Base-by-base conservation (phyloP, 129 eudicot species). In the Silybum marianum region DNA sequence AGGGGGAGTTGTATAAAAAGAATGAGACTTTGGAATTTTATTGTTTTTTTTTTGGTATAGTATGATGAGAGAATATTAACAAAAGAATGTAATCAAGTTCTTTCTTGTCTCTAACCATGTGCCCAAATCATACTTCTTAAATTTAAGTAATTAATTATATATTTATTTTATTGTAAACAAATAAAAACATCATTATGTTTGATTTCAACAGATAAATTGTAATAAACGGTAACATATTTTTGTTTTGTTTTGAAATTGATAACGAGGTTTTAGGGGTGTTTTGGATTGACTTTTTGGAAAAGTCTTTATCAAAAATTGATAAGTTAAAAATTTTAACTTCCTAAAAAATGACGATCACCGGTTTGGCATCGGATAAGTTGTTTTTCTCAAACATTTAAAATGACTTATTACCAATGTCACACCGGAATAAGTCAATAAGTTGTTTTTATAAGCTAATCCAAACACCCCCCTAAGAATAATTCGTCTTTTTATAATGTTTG, bases 21-120 rank as follows among this genome's bases (percentile, higher is more conserved):
- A 75, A 81, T 74, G 82, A 42, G 82, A 65, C 54, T 38, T 75
- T 63, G 72, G 32, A 23, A 54, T 48, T 70, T 69, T 77, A 84
- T 70, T 42, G 75, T 81, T 81, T 84, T 71, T 86, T 86, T 38
- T 62, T 10, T 42, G n/a, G 75, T 42, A 71, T 42, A 13, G 75
- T 42, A 71, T 54, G 78, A 89, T 11, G 79, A 81, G 40, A 60
- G 81, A 74, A 72, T 58, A 73, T 83, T 72, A 87, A 78, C 82
- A 77, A 83, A 77, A 83, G 78, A 71, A 77, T 62, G 86, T 78
- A 77, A 83, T 77, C 82, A 71, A 83, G 82, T 71, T 40, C 86
- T 83, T 87, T 88, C 83, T 71, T 85, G 90, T 85, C 90, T 85
- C 80, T 74, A 71, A 84, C 83, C 97, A 90, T 89, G 93, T 91